Evolutionary conservation across 1,284 basidiomycete genomes (phyloP), one percentile per base, ranked within the genome.

Genomic region (Tilletiopsis washingtonensis): DNA sequence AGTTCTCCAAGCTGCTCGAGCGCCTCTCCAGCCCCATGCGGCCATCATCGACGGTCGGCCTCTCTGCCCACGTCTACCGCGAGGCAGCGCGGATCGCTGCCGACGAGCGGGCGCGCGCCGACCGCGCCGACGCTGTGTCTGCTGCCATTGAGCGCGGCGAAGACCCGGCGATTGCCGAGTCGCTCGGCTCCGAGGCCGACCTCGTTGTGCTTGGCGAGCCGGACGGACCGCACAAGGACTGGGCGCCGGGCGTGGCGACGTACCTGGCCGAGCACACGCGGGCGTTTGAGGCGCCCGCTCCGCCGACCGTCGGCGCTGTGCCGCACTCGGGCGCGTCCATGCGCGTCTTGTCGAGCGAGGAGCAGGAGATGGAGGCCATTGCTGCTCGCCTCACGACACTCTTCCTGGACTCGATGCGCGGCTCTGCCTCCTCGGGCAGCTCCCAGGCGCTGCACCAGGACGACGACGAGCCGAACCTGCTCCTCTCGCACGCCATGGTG

Each of bases 121-220:
- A 64, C 36, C 57, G 62, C 40, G 62, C 67, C 26, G 59, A 62
- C 39, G 67, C 65, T n/a, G 54, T 72, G 1, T 53, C 59, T 37
- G 57, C 59, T 47, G 69, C 69, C 0, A 19, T 64, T 3, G 69
- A 71, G 37, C 64, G 69, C 5, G 69, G 69, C 29, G 68, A 71
- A 41, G 60, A 68, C 32, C 53, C 67, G 2, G 54, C 59, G 24
- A 47, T 66, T 4, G 67, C 69, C 36, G 54, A 59, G 51, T 57
- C 56, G 43, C 59, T 73, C 3, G 70, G 67, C 15, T 52, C 56
- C n/a, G 70, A 73, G 51, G 62, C 67, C 7, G 70, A 73, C 34
- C 56, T 70, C n/a, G 57, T 71, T 40, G 59, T 73, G 24, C 52
- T 73, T 1, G 70, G 70, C 23, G 70, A 73, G 54, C 67, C 64